Evolutionary conservation across 176 grass and related monocot genomes (phyloP).

Genomic region (Paspalum notatum): DNA sequence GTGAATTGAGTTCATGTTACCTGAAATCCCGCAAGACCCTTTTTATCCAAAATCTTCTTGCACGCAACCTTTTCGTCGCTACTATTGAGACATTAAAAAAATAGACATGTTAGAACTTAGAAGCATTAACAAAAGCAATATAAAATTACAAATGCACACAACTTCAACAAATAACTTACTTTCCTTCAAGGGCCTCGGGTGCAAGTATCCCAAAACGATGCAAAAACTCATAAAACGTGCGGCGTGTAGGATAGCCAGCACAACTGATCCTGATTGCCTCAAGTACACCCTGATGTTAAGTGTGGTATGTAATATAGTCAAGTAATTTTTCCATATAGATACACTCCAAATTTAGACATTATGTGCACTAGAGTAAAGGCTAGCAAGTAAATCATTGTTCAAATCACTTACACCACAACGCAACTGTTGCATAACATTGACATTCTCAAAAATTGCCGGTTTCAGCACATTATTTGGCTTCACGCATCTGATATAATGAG

Average conservation of each 20-base stretch:
- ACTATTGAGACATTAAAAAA: slow-evolving; percentile 53
- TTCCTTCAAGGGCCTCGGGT: slow-evolving; percentile 84
- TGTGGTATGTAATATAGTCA: slow-evolving; percentile 22
- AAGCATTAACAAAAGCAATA: slow-evolving; percentile 9
- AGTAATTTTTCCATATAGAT: slow-evolving; percentile 24
- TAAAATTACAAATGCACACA: slow-evolving; percentile 24
- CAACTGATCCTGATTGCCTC: slow-evolving; percentile 99
- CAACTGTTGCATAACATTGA: slow-evolving; percentile 99
- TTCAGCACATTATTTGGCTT: slow-evolving; percentile 99
- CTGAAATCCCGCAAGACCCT: slow-evolving; percentile 89
- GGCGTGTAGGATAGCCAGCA: slow-evolving; percentile 96
- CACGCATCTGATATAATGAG: slow-evolving; percentile 98
- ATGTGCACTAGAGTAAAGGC: no score
- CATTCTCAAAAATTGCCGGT: slow-evolving; percentile 93
- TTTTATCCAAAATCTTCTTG: slow-evolving; percentile 92
- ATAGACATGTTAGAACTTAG: slow-evolving; percentile 18
- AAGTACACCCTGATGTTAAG: slow-evolving; percentile 85
- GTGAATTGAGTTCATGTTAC: slow-evolving; percentile 50
- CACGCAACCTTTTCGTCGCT: slow-evolving; percentile 92
- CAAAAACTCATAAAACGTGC: slow-evolving; percentile 98
- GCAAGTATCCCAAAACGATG: slow-evolving; percentile 96
- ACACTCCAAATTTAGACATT: slow-evolving; percentile 17
- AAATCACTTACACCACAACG: slow-evolving; percentile 96
- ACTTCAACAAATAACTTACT: slow-evolving; percentile 62
- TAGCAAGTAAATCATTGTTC: neutral